These are phyloP conservation scores for Pleurotus cornucopiae DNA, from an alignment of 768 basidiomycete genomes.

Conservation along the genomic window DNA sequence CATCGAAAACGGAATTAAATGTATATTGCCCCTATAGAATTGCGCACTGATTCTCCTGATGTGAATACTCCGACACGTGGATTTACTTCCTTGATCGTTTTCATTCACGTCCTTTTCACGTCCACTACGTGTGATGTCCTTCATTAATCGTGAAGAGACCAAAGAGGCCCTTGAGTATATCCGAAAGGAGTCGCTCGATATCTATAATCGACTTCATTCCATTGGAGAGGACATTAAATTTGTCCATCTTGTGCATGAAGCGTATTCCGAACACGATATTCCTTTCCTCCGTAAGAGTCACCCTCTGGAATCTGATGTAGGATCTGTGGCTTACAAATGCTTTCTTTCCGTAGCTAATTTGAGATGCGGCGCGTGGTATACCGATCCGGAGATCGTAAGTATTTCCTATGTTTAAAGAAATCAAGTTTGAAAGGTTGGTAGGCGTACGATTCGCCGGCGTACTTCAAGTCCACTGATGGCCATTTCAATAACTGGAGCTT, in stretches of 20 bases:
- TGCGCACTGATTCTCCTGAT: too few relatives aligned
- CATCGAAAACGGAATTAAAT: too few relatives aligned
- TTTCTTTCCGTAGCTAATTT: constrained; percentile 62
- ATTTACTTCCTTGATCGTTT: too few relatives aligned
- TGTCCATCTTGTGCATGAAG: constrained; percentile 47
- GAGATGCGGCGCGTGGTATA: constrained; percentile 94
- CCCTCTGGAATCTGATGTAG: not conserved
- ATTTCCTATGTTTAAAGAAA: not conserved
- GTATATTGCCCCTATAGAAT: too few relatives aligned
- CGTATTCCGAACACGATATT: constrained; percentile 36
- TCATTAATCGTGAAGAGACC: not conserved
- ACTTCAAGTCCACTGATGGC: constrained; percentile 93
- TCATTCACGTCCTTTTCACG: too few relatives aligned
- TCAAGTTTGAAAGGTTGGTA: constrained; percentile 11
- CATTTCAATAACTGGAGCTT: constrained; percentile 85
- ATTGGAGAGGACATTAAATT: constrained; percentile 76
- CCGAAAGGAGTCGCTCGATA: constrained; percentile 66
- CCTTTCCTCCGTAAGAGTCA: constrained; percentile 48
- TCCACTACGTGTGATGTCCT: too few relatives aligned
- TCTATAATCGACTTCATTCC: constrained; percentile 87
- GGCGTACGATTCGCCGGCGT: constrained; percentile 47
- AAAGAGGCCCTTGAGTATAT: constrained; percentile 42
- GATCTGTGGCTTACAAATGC: not conserved
- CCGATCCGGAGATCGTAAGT: constrained; percentile 61
- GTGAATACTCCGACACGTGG: too few relatives aligned